A percentile compares a stretch with the other conserved stretches of the same genome.
phyloP scores from a whole-genome alignment of 2,329 filamentous ascomycete genomes.

The Pyrenophora tritici-repentis region DNA sequence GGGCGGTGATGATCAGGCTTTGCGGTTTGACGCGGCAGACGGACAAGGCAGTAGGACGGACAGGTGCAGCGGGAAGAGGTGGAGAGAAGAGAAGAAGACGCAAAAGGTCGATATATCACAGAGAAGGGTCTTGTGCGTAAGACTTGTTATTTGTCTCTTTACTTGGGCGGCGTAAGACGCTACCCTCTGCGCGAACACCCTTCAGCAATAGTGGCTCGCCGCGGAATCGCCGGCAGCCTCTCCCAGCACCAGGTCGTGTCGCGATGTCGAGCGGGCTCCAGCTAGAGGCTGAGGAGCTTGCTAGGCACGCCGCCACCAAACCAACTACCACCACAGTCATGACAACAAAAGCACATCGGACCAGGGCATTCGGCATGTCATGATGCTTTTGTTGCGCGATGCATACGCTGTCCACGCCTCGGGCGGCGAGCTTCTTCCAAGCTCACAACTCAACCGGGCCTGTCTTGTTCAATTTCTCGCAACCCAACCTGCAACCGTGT shows the following conservation, averaged over 20 bases:
- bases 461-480: slow-evolving; percentile 5
- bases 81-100: not conserved
- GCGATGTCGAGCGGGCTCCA: slow-evolving; percentile 11
- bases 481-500: slow-evolving; percentile 18
- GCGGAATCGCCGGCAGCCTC: slow-evolving; percentile 25
- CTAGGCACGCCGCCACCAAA: slow-evolving; percentile 22
- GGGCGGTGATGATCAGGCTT: not conserved
- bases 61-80: slow-evolving; percentile 1
- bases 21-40: not conserved
- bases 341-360: slow-evolving; percentile 9
- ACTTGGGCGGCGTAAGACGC: slow-evolving; percentile 13
- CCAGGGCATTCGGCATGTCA: not conserved
- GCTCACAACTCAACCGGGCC: too few species aligned
- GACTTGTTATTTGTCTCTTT: slow-evolving; percentile 13
- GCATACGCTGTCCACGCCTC: too few species aligned
- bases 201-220: slow-evolving; percentile 23
- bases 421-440: too few species aligned
- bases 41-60: slow-evolving; percentile 1
- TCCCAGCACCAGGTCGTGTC: slow-evolving; percentile 14
- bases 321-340: slow-evolving; percentile 15
- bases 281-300: slow-evolving; percentile 20
- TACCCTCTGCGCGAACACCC: slow-evolving; percentile 23
- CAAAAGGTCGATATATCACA: not conserved
- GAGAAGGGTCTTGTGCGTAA: not conserved
- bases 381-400: too few species aligned